Evolutionary conservation across 176 grass and related monocot genomes (phyloP).

Genomic region (Aegilops speltoides): DNA sequence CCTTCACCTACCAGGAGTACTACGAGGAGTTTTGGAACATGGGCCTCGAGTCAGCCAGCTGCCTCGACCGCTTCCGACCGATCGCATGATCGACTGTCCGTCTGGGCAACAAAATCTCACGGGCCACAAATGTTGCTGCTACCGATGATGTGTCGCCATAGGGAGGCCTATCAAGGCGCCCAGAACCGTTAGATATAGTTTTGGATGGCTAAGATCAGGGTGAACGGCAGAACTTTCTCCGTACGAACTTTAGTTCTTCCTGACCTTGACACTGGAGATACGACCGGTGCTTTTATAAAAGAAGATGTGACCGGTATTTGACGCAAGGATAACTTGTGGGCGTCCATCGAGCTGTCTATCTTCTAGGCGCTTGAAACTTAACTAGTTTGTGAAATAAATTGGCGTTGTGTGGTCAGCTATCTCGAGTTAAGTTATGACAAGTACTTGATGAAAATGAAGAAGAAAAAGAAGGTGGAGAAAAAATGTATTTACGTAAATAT

Average conservation of each 20-base stretch:
- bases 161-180: too few species aligned
- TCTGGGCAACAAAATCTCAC: neutral
- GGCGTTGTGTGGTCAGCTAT: too few species aligned
- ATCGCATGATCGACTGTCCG: neutral
- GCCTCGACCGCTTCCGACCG: conserved; percentile 73
- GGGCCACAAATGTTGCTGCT: neutral
- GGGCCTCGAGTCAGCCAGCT: conserved; percentile 63
- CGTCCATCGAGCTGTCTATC: neutral
- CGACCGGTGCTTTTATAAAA: neutral
- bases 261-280: neutral
- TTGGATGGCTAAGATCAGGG: neutral
- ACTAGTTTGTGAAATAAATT: neutral
- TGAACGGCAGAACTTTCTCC: neutral
- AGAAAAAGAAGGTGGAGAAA: too few species aligned
- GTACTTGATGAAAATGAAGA: too few species aligned
- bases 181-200: neutral
- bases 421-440: too few species aligned
- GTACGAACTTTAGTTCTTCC: neutral
- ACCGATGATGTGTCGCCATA: neutral
- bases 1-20: conserved; percentile 77
- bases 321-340: neutral
- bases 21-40: conserved; percentile 77
- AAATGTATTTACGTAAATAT: too few species aligned
- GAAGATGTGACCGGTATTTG: too few species aligned
- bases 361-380: neutral